Evolutionary conservation across 2,329 filamentous ascomycete species (phyloP), one percentile per base, ranked within the genome.

Genomic region (Arthrobotrys megalospora): DNA sequence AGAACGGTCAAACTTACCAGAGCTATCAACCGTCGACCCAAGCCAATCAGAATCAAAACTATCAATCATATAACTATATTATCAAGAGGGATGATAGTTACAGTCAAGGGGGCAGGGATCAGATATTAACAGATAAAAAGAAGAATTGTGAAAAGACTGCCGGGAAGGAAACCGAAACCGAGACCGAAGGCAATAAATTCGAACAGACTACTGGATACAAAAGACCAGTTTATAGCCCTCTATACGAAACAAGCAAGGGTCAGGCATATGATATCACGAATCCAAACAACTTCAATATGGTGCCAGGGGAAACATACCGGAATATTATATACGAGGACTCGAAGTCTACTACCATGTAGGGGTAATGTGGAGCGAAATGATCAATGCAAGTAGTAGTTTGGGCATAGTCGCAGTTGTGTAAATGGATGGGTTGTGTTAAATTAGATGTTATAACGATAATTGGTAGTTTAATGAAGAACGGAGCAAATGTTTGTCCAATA

Each of bases 241-340:
- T 58, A 21, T 58, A 58, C n/a, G 32, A 58, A 41, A 38, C 34
- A 4, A n/a, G 32, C 8, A 58, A 58, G 16, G 52, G 10, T 8
- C 34, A 58, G 8, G 52, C 11, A 10, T 58, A 58, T 14, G 52
- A 41, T 14, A 41, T 58, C 14, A 21, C 52, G 8, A 58, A 58
- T 16, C 52, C 52, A 58, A 58, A 58, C 34, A 58, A 38, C 16
- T 58, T 58, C 4, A 58, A 58, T 14, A 58, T 58, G 52, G 16
- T 58, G 3, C 52, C 52, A 4, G 52, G 52, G 16, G 32, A 21
- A 6, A 58, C 52, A 6, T 58, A 38, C 34, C 32, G 52, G 34
- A 58, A 58, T 24, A 58, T 58, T 41, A 8, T 38, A 7, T 58
- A 58, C 10, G 32, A 21, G 0, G 24, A 28, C 24, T 28, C 24